Percentiles rank a stretch among this genome's conserved stretches.
phyloP scores from a whole-genome alignment of 257 asterid genomes.

The Ocimum tenuiflorum region DNA sequence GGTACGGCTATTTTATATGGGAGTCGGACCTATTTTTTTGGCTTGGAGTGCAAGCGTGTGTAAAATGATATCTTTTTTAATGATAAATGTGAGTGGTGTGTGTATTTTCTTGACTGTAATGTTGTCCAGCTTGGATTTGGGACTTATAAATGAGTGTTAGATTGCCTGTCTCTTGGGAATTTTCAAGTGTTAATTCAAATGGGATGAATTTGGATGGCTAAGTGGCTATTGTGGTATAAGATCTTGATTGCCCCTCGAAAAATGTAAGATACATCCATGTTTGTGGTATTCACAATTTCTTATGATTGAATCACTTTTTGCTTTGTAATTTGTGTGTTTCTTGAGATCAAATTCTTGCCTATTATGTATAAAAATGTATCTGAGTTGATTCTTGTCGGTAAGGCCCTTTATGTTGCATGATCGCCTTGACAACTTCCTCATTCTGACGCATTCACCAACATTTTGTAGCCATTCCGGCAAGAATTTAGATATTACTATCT shows the following conservation, averaged over 20 bases:
- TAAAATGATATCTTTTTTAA: conserved; percentile 24
- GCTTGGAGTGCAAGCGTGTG: conserved; percentile 47
- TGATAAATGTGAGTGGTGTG: conserved; percentile 3
- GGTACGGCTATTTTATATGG: conserved; percentile 10
- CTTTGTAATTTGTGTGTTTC: not conserved
- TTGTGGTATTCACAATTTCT: conserved; percentile 1
- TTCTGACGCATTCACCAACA: not conserved
- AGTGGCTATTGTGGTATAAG: conserved; percentile 11
- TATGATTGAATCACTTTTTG: not conserved
- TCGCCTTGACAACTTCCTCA: not conserved
- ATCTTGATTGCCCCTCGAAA: conserved; percentile 9
- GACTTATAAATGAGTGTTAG: conserved; percentile 10
- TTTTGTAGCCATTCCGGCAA: not conserved
- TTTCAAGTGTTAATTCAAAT: conserved; percentile 10
- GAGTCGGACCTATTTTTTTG: conserved; percentile 22
- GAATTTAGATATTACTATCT: not conserved
- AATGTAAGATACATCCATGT: conserved; percentile 17
- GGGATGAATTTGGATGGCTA: conserved; percentile 15
- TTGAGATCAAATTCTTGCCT: conserved; percentile 23
- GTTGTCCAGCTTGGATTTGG: conserved; percentile 2
- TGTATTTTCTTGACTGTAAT: conserved; percentile 12
- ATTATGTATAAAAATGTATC: not conserved
- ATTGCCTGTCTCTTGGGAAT: conserved; percentile 21
- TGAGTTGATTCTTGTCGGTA: not conserved
- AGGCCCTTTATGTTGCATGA: not conserved